phyloP scores from a whole-genome alignment of 345 rosid species.

The Hevea brasiliensis region DNA sequence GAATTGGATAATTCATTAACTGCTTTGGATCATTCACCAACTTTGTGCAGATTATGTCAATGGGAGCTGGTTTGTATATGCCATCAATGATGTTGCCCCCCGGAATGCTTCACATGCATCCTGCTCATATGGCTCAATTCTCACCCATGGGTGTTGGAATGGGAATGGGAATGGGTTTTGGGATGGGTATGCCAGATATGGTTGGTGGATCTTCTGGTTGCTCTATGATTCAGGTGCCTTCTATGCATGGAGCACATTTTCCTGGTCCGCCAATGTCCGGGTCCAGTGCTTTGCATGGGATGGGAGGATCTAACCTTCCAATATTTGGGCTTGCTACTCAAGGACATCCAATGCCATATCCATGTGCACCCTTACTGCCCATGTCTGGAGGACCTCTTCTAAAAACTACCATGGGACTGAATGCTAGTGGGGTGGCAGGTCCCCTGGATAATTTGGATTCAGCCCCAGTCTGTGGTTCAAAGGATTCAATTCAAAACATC shows the following conservation, averaged over 20 bases:
- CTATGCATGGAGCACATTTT: constrained; percentile 55
- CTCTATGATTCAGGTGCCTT: constrained; percentile 47
- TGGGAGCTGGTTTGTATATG: constrained; percentile 76
- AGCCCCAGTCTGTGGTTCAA: constrained; percentile 36
- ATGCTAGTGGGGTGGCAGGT: constrained; percentile 30
- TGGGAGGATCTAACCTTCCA: constrained; percentile 47
- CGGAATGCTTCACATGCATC: constrained; percentile 66
- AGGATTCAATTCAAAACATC: constrained; percentile 42
- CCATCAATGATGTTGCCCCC: constrained; percentile 70
- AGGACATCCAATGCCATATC: constrained; percentile 48
- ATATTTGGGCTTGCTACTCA: constrained; percentile 45
- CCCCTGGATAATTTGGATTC: constrained; percentile 41
- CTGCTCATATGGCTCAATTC: constrained; percentile 55
- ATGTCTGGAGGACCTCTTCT: constrained; percentile 39
- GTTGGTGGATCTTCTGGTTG: constrained; percentile 43
- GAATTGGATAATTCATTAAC: constrained; percentile 16
- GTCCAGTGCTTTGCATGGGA: constrained; percentile 33
- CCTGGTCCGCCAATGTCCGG: constrained; percentile 42
- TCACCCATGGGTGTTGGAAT: constrained; percentile 54
- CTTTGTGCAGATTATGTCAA: constrained; percentile 69
- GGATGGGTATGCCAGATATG: constrained; percentile 60
- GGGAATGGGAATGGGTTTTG: constrained; percentile 67
- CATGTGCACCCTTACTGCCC: constrained; percentile 35
- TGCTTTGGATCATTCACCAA: constrained; percentile 9
- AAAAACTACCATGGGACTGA: constrained; percentile 36